These are phyloP conservation scores for Xanthoconium stramineum DNA, from an alignment of 768 basidiomycete genomes.

Conservation along the genomic window DNA sequence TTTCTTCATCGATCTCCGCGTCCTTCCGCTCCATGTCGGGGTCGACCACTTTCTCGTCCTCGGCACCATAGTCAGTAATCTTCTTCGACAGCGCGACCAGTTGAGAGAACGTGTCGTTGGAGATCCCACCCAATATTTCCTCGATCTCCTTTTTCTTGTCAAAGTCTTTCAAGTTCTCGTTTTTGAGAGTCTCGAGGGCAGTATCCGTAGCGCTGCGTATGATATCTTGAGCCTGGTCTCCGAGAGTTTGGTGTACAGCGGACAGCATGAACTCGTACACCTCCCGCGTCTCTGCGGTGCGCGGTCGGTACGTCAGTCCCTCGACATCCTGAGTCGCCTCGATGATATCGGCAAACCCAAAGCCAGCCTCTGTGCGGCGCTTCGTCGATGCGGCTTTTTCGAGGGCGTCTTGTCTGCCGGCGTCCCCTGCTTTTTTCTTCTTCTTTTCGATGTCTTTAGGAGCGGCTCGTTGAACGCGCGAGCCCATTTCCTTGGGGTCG, in stretches of 20 bases:
- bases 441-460: constrained; percentile 92
- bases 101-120: constrained; percentile 76
- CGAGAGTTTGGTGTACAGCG: constrained; percentile 76
- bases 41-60: constrained; percentile 77
- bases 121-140: constrained; percentile 59
- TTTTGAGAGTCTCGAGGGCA: constrained; percentile 85
- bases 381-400: constrained; percentile 56
- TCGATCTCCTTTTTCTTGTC: constrained; percentile 97
- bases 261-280: constrained; percentile 91
- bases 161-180: constrained; percentile 87
- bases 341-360: constrained; percentile 88
- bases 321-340: constrained; percentile 93
- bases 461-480: constrained; percentile 74
- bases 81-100: constrained; percentile 86
- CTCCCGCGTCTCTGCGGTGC: constrained; percentile 91
- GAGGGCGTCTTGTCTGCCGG: constrained; percentile 45
- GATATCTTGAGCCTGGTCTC: constrained; percentile 95
- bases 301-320: constrained; percentile 87
- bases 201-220: constrained; percentile 94
- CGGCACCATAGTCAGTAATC: constrained; percentile 91
- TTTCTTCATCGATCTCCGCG: constrained; percentile 91
- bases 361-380: constrained; percentile 60
- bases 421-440: constrained; percentile 76
- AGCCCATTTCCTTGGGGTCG: constrained; percentile 89
- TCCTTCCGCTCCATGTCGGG: constrained; percentile 80